Conservation (phyloP, 2,329 filamentous ascomycete species). For the Leptodontidium sp. region DNA sequence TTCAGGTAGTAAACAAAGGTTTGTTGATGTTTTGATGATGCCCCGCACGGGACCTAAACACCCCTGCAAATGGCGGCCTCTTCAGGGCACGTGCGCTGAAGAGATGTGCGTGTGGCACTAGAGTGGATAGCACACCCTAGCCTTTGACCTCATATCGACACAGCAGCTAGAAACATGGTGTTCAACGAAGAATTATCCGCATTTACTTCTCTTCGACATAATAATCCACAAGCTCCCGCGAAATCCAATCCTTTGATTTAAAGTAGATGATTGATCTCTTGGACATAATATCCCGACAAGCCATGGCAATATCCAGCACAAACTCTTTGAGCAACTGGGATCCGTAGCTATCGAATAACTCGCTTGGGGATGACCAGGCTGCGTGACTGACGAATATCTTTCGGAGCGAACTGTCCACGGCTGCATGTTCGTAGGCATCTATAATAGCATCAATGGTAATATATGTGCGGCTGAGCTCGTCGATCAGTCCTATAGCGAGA, state of each 20-base stretch:
- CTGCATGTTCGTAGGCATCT: background rate
- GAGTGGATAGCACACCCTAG: too few species aligned
- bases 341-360: background rate
- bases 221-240: background rate
- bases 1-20: background rate
- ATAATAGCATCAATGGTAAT: background rate
- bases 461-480: background rate
- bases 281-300: background rate
- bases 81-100: background rate
- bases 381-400: background rate
- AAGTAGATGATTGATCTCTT: background rate
- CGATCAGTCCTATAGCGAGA: background rate
- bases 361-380: background rate
- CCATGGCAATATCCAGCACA: background rate
- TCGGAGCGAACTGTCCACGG: slow-evolving; percentile 4
- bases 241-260: background rate
- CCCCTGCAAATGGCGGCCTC: background rate
- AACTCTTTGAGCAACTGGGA: background rate
- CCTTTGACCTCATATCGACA: too few species aligned
- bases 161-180: too few species aligned
- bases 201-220: background rate
- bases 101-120: background rate
- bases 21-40: background rate
- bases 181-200: too few species aligned
- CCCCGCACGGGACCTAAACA: background rate